A percentile compares a stretch with the other conserved stretches of the same genome.
phyloP scores from a whole-genome alignment of 139 green algal species.

The Chlamydomonas applanata region DNA sequence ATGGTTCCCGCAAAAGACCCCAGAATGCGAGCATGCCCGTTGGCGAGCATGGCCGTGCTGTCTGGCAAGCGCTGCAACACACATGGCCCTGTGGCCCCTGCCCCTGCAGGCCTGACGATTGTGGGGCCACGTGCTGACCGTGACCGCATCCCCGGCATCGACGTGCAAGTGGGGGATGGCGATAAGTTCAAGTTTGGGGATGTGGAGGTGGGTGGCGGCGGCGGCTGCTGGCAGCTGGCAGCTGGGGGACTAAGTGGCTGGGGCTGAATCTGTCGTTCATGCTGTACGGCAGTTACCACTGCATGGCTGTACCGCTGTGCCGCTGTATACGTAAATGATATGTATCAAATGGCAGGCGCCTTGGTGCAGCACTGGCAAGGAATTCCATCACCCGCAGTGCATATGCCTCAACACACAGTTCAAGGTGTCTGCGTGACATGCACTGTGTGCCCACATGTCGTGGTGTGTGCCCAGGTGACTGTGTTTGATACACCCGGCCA shows the following conservation, averaged over 20 bases:
- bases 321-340: no score
- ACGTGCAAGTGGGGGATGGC: slow-evolving; percentile 66
- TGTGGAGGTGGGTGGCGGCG: background rate
- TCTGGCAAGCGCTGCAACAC: background rate
- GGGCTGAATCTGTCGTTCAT: no score
- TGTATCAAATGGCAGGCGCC: no score
- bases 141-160: slow-evolving; percentile 83
- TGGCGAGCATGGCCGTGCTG: background rate
- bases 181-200: slow-evolving; percentile 34
- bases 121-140: slow-evolving; percentile 39
- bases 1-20: no score
- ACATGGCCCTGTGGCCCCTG: background rate
- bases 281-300: no score
- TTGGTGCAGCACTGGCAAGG: no score
- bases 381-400: no score
- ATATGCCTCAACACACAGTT: no score
- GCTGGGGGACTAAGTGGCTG: slow-evolving; percentile 37
- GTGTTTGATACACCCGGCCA: slow-evolving; percentile 88
- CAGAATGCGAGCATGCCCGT: no score
- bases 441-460: no score
- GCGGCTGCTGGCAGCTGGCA: slow-evolving; percentile 36
- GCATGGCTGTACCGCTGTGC: no score
- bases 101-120: slow-evolving; percentile 17
- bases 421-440: no score
- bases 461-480: slow-evolving; percentile 30